phyloP scores from a whole-genome alignment of 257 asterid genomes.

The Lithospermum erythrorhizon region DNA sequence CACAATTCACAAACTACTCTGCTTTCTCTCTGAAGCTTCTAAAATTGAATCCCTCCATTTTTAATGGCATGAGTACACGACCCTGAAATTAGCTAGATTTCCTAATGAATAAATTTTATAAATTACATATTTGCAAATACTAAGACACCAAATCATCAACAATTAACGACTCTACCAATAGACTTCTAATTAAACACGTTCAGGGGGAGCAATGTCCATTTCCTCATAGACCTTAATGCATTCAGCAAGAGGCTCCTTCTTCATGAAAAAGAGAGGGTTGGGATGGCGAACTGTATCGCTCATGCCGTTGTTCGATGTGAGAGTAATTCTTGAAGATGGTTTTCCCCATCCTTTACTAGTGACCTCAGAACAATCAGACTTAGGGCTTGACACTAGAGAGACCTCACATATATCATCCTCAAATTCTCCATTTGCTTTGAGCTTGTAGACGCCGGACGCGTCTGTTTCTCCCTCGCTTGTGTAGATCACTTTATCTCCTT shows the following conservation, averaged over 20 bases:
- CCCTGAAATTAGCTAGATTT: neutral
- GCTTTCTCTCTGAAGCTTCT: too few relatives aligned
- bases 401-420: conserved; percentile 37
- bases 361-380: conserved; percentile 25
- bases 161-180: too few relatives aligned
- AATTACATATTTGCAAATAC: too few relatives aligned
- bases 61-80: too few relatives aligned
- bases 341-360: conserved; percentile 13
- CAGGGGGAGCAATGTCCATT: conserved; percentile 15
- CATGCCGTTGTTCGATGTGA: conserved; percentile 31
- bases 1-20: too few relatives aligned
- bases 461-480: conserved; percentile 25
- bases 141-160: too few relatives aligned
- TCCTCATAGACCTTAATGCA: conserved; percentile 30
- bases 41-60: too few relatives aligned
- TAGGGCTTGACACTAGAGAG: conserved; percentile 22
- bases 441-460: conserved; percentile 23
- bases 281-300: conserved; percentile 23
- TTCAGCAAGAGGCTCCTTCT: conserved; percentile 11
- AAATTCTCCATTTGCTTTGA: conserved; percentile 37
- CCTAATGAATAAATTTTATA: neutral
- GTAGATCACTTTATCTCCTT: conserved; percentile 19
- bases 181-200: too few relatives aligned
- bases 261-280: conserved; percentile 46
- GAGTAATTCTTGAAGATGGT: conserved; percentile 17